Base-by-base conservation (phyloP, 305 asterid genomes). In the Fraxinus floribunda region DNA sequence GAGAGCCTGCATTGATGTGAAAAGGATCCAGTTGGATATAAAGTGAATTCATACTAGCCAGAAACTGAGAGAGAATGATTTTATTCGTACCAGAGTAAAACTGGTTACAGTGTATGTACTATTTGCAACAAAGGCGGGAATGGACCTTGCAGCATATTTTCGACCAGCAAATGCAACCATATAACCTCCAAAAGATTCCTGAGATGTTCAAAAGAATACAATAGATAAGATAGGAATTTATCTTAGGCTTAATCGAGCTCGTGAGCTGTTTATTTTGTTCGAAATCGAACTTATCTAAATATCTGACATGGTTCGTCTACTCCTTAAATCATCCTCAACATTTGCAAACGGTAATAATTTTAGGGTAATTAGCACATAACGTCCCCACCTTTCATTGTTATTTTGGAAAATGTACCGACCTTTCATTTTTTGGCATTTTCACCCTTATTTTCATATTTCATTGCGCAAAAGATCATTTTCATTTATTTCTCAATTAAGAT, bases 121-220 rank as follows among this genome's bases (percentile, higher is more conserved):
- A 68, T 94, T 94, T 16, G 93, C 97, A 83, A 91, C 94, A 78
- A 94, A 94, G 75, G 97, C 93, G 62, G 97, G 97, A 79, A 83
- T 75, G 78, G 98, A 94, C 88, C 97, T 90, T 70, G 97, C 97
- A 80, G 98, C 98, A 76, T 94, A 91, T 87, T 83, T 95, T 79
- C 94, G 86, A 78, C 98, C 98, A 83, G 98, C 95, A 86, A 95
- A 94, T 82, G 98, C 98, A 78, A 92, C 98, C 98, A 95, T 95
- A 78, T 92, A 94, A 81, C 98, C 98, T 80, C 98, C 98, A 49
- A 84, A 88, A 22, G 90, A 78, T 77, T 94, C 98, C 98, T 95
- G 86, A 70, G 68, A 20, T 26, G 20, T 75, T 32, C 38, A 80
- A 46, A 80, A 79, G 29, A 44, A 70, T 30, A 70, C 18, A 68